These are phyloP conservation scores for Globisporangium perplexum DNA, from an alignment of 352 stramenopile species.

Conservation along the genomic window DNA sequence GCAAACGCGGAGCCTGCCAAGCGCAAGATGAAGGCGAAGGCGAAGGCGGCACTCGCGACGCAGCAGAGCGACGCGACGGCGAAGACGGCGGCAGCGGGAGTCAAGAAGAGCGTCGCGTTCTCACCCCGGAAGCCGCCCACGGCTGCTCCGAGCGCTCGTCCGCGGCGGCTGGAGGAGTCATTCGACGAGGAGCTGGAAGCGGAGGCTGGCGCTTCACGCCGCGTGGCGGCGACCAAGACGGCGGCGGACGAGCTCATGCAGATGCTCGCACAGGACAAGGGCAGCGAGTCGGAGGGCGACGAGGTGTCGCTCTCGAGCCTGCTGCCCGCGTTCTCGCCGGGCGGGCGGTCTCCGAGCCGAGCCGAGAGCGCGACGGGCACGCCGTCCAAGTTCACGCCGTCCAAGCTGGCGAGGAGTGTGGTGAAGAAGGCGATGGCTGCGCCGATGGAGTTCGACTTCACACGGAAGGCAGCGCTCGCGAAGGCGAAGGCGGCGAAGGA, in stretches of 20 bases:
- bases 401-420: constrained; percentile 20
- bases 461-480: constrained; percentile 30
- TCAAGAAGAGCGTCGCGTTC: constrained; percentile 16
- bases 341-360: constrained; percentile 1
- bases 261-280: constrained; percentile 48
- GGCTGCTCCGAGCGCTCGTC: background rate
- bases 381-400: constrained; percentile 13
- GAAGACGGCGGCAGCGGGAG: background rate
- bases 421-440: constrained; percentile 18
- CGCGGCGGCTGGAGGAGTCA: constrained; percentile 7
- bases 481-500: constrained; percentile 20
- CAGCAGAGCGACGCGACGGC: background rate
- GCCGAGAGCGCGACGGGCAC: background rate
- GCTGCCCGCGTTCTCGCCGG: constrained; percentile 34
- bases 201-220: constrained; percentile 2
- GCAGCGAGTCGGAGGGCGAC: constrained; percentile 54
- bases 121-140: background rate
- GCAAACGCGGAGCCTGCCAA: background rate
- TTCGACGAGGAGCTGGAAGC: constrained; percentile 7
- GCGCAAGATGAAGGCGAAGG: background rate
- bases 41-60: background rate
- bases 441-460: constrained; percentile 48
- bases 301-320: constrained; percentile 43
- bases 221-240: constrained; percentile 16
- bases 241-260: constrained; percentile 43